Conservation (phyloP, 441 rosid genomes). For the Corymbia calophylla region DNA sequence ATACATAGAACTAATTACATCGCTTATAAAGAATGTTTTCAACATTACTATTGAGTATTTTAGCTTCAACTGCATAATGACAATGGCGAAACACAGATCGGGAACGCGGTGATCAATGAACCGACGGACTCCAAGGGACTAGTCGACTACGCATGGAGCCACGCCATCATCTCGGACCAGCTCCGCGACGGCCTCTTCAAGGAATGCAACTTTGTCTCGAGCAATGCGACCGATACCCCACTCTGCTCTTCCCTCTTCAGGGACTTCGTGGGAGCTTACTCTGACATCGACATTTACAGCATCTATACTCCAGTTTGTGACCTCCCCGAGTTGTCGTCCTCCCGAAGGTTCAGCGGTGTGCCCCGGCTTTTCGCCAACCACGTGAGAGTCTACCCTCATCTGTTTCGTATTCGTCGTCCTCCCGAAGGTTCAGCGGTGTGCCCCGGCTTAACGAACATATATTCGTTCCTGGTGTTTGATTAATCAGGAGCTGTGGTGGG, state of each 20-base stretch:
- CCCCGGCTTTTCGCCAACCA: conserved; percentile 28
- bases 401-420: not conserved
- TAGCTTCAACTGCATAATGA: not conserved
- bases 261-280: conserved; percentile 32
- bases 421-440: too few species aligned
- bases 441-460: not conserved
- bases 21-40: not conserved
- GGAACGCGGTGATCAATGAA: conserved; percentile 47
- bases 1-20: not conserved
- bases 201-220: conserved; percentile 26
- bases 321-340: not conserved
- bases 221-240: not conserved
- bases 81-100: conserved; percentile 22
- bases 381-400: conserved; percentile 15
- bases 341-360: conserved; percentile 11
- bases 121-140: conserved; percentile 35
- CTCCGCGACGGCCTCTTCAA: conserved; percentile 16
- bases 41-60: not conserved
- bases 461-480: not conserved
- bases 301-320: conserved; percentile 46
- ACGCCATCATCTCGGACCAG: conserved; percentile 50
- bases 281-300: conserved; percentile 43
- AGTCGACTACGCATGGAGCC: conserved; percentile 54
- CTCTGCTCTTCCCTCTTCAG: conserved; percentile 18
- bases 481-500: not conserved